Evolutionary conservation across 2,329 filamentous ascomycete genomes (phyloP).

Genomic region (Ophidiomyces ophidiicola): DNA sequence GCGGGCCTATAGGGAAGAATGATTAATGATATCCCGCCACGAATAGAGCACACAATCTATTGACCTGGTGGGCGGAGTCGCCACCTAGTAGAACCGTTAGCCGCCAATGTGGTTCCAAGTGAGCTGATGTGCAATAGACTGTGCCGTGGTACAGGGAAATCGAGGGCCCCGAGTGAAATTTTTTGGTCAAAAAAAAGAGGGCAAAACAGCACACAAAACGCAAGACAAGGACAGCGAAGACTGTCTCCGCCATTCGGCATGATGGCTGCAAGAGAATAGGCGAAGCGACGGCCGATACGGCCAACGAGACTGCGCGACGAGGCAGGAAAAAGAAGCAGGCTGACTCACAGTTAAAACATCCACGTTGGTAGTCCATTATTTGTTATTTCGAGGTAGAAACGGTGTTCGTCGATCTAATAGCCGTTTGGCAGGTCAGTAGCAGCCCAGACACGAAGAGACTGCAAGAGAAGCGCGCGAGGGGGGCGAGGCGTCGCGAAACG

Average conservation of each 20-base stretch:
- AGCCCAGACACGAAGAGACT: background rate
- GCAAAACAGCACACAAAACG: no score
- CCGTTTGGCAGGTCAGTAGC: no score
- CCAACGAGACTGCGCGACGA: background rate
- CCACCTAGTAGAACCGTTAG: slow-evolving; percentile 44
- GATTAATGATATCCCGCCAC: slow-evolving; percentile 15
- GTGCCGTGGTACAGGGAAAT: no score
- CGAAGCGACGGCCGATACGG: no score
- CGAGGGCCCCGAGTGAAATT: no score
- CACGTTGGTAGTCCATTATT: slow-evolving; percentile 43
- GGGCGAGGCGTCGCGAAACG: no score
- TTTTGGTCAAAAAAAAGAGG: no score
- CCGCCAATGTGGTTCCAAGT: background rate
- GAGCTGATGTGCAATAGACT: no score
- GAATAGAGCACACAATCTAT: slow-evolving; percentile 25
- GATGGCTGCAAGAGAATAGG: no score
- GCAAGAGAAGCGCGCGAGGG: background rate
- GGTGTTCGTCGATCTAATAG: no score
- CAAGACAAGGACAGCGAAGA: no score
- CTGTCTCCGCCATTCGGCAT: no score
- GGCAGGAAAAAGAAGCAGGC: background rate
- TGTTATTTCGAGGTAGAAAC: background rate
- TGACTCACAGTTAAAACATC: slow-evolving; percentile 49
- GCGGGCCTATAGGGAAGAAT: slow-evolving; percentile 48
- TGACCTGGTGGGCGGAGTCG: slow-evolving; percentile 63